Base-by-base conservation (phyloP, 202 grass and related monocot genomes). In the Eragrostis tef region DNA sequence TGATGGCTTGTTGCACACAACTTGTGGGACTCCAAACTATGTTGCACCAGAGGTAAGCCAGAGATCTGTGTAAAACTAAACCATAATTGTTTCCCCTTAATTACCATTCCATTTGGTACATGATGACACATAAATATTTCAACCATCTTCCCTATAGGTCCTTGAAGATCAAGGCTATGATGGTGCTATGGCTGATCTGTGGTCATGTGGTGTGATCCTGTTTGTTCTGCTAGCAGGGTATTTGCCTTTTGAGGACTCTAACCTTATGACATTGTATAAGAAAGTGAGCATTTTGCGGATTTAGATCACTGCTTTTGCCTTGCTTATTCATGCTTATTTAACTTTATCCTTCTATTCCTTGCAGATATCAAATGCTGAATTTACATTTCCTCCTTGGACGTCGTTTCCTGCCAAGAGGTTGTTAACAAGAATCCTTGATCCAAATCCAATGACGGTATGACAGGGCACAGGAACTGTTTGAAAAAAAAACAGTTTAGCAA, bases 191-290 rank as follows among this genome's bases (percentile, higher is more conserved):
- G 92, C 92, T 71, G 92, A 94, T 84, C 80, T 94, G 69, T 94
- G 92, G 92, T 94, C 92, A 43, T 94, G 92, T 86, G 92, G 92
- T 67, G 89, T 94, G 81, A 91, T 94, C 73, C 85, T 94, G 71
- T 94, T 94, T 58, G 92, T 94, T 83, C 79, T 91, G 82, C 87
- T 94, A 78, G 92, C 92, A 86, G 92, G 92, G 84, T 94, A 94
- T 81, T 89, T 94, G 84, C 92, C 92, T 75, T 94, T 94, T 81
- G 92, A 94, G 82, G 92, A 91, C 81, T 78, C 85, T 84, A 94
- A 94, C 88, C 89, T 94, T 83, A 89, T 94, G 88, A 77, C 26
- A 7, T 89, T 94, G 79, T 94, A 94, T 87, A 94, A 91, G 64
- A 94, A 91, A 94, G 92, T 91, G 89, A 94, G 92, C 53, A 81